These are phyloP conservation scores for Cylindrotheca closterium DNA, from an alignment of 108 stramenopile species.

Conservation along the genomic window DNA sequence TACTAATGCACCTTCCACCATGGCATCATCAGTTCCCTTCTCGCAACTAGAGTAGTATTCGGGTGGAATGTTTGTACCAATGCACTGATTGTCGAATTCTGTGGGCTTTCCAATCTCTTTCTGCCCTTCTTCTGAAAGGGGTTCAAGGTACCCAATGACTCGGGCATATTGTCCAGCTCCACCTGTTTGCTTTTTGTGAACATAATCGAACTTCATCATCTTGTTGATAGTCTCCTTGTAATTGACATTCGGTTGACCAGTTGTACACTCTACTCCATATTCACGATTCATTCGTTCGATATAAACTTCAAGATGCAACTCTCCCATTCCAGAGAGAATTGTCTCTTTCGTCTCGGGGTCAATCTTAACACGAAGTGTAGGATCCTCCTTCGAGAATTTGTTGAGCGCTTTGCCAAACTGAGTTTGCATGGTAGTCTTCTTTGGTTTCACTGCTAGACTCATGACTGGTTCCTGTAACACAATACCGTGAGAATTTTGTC, in stretches of 20 bases:
- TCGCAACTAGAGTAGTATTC: constrained; percentile 95
- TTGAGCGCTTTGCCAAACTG: constrained; percentile 93
- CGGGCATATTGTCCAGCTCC: constrained; percentile 97
- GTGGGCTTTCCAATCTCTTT: constrained; percentile 68
- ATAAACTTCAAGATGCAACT: constrained; percentile 99
- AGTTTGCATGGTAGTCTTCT: constrained; percentile 73
- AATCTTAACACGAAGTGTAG: constrained; percentile 91
- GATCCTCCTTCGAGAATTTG: constrained; percentile 99
- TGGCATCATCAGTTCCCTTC: constrained; percentile 94
- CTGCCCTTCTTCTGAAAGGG: constrained; percentile 83
- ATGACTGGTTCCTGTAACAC: constrained; percentile 88
- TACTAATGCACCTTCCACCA: constrained; percentile 88
- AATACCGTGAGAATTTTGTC: neutral
- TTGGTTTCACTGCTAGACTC: constrained; percentile 94
- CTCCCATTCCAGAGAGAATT: constrained; percentile 99
- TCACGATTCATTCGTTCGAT: constrained; percentile 98
- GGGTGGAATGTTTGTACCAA: constrained; percentile 97
- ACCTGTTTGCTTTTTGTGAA: constrained; percentile 99
- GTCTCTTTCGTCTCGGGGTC: constrained; percentile 96
- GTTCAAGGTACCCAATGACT: constrained; percentile 97
- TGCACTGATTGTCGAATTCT: constrained; percentile 90
- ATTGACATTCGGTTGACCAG: constrained; percentile 96
- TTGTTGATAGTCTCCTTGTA: constrained; percentile 97
- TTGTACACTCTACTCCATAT: constrained; percentile 90
- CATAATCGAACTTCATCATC: constrained; percentile 87